phyloP scores from a whole-genome alignment of 257 asterid genomes.

The Petrea volubilis region DNA sequence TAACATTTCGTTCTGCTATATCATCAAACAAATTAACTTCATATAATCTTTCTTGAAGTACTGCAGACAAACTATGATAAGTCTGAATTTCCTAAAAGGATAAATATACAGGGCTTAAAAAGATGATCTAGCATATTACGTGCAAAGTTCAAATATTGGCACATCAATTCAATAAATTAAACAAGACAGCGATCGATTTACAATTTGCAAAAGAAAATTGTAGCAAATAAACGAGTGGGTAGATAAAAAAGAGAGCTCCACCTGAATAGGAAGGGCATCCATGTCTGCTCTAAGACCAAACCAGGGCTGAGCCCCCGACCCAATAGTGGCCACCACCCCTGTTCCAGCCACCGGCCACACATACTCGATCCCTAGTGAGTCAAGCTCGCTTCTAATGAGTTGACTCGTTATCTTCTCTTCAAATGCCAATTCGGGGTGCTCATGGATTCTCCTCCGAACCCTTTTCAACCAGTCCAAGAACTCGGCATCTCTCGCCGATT shows the following conservation, averaged over 20 bases:
- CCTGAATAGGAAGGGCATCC: constrained; percentile 97
- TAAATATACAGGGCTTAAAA: too few species aligned
- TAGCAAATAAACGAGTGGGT: background rate
- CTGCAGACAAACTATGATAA: background rate
- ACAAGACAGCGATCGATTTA: background rate
- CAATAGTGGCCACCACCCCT: constrained; percentile 77
- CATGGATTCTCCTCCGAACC: constrained; percentile 73
- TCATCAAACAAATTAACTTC: background rate
- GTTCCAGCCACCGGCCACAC: constrained; percentile 78
- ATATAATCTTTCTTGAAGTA: background rate
- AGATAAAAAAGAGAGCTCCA: too few species aligned
- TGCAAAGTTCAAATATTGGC: background rate
- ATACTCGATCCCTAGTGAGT: constrained; percentile 64
- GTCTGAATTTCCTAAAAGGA: background rate
- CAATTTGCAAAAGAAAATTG: background rate
- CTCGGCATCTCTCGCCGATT: constrained; percentile 58
- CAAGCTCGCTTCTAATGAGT: constrained; percentile 72
- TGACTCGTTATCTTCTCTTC: constrained; percentile 74
- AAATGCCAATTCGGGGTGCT: constrained; percentile 76
- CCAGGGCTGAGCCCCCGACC: constrained; percentile 72
- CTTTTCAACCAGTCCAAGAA: constrained; percentile 70
- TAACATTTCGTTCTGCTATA: background rate
- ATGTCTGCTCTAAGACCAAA: constrained; percentile 88
- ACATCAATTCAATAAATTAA: background rate
- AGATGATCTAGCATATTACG: background rate